Percentiles rank a stretch among this genome's conserved stretches.
Evolutionary conservation across 2,329 filamentous ascomycete species (phyloP).

Genomic region (Penicillium janthinellum): DNA sequence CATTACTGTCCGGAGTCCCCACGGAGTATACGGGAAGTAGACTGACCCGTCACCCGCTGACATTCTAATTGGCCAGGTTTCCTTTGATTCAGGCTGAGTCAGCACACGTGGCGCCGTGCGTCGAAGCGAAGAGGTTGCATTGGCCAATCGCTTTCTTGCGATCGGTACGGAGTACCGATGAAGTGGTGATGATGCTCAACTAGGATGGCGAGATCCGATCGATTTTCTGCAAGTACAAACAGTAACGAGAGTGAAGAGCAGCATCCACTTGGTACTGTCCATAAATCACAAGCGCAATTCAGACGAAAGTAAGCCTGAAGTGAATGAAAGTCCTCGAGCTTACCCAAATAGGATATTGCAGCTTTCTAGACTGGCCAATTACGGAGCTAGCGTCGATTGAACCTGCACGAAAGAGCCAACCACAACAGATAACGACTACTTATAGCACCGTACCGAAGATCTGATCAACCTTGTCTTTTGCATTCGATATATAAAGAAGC

Average conservation of each 20-base stretch:
- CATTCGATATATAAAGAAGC: not conserved
- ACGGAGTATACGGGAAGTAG: not conserved
- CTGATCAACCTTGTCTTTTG: not conserved
- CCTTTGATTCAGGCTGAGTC: slow-evolving; percentile 1
- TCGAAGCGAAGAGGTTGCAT: slow-evolving; percentile 11
- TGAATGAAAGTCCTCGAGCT: not conserved
- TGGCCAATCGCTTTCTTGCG: not conserved
- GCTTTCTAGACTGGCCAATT: not conserved
- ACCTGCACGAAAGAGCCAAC: not conserved
- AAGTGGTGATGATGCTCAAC: not conserved
- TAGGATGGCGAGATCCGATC: not conserved
- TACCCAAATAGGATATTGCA: not conserved
- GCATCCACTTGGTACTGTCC: not conserved
- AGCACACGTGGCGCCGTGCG: slow-evolving; percentile 12
- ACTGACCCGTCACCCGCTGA: not conserved
- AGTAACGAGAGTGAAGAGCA: not conserved
- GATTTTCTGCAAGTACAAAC: not conserved
- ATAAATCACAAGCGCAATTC: not conserved
- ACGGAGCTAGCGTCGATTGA: not conserved
- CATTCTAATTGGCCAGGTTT: slow-evolving; percentile 10
- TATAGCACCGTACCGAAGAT: not conserved
- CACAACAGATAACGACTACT: not conserved
- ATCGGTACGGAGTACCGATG: not conserved
- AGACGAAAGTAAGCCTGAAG: not conserved
- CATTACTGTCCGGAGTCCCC: not conserved